A percentile compares a stretch with the other conserved stretches of the same genome.
Evolutionary conservation across 192 early-diverging fungal genomes (phyloP).

Genomic region (Backusella sp.): DNA sequence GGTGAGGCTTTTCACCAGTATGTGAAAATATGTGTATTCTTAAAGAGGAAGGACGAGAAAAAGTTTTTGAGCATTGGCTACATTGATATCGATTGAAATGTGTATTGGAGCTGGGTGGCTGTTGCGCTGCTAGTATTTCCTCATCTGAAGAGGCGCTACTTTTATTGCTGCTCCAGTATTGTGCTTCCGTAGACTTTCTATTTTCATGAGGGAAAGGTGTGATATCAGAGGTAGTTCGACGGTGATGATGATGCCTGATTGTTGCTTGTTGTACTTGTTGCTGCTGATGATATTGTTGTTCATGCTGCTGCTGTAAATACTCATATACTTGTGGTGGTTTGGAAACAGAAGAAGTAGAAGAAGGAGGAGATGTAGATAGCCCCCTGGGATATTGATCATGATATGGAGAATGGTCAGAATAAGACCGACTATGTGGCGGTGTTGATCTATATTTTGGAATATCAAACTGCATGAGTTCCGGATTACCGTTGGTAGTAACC

Average conservation of each 20-base stretch:
- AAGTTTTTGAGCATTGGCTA: constrained; percentile 15
- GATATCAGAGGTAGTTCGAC: background rate
- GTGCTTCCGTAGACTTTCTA: background rate
- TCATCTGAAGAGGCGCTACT: background rate
- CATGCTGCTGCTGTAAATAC: background rate
- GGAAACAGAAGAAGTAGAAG: background rate
- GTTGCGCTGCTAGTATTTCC: background rate
- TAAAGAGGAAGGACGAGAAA: constrained; percentile 17
- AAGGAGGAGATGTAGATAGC: background rate
- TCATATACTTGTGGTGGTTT: background rate
- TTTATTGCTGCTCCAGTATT: background rate
- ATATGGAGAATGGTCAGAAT: constrained; percentile 2
- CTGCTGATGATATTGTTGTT: background rate
- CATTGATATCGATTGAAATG: constrained; percentile 16
- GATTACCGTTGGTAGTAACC: background rate
- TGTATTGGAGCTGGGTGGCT: background rate
- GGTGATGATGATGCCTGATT: background rate
- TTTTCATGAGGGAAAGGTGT: background rate
- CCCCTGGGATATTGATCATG: background rate
- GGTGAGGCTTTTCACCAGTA: constrained; percentile 21
- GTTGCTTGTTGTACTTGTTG: background rate
- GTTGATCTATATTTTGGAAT: background rate
- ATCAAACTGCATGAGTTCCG: background rate
- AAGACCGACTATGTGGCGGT: background rate
- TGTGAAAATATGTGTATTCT: constrained; percentile 22